Conservation (phyloP, 306 rosid species). For the Castanea crenata region DNA sequence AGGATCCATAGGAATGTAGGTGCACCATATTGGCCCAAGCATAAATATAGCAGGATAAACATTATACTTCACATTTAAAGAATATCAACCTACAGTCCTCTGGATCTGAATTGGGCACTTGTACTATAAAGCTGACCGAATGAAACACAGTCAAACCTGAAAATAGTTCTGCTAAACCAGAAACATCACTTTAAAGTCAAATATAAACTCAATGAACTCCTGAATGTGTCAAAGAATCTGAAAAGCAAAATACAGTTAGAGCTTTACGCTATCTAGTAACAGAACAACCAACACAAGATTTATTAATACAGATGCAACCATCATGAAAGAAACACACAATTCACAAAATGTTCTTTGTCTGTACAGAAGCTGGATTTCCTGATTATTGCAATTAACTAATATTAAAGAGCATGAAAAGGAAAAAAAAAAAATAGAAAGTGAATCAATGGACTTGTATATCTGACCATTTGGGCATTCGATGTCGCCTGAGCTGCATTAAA, state of each 20-base stretch:
- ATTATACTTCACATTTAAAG: neutral
- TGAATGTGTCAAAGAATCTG: no score
- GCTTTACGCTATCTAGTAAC: no score
- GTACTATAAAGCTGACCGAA: no score
- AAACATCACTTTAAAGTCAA: no score
- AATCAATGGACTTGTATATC: conserved; percentile 12
- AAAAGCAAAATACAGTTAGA: no score
- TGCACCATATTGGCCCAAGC: neutral
- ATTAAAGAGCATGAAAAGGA: neutral
- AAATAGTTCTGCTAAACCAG: no score
- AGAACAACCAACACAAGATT: no score
- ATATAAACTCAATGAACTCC: no score
- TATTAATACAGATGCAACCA: no score
- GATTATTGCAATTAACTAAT: neutral
- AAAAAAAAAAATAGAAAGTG: neutral
- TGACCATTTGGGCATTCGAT: conserved; percentile 80
- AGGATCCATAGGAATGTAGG: neutral
- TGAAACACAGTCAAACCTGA: no score
- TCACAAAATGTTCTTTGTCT: no score
- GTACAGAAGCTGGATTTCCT: neutral
- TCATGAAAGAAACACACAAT: no score
- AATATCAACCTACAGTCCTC: neutral
- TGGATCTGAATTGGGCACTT: neutral
- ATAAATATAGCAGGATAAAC: neutral
- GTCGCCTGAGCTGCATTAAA: conserved; percentile 90